These are phyloP conservation scores for Aspergillus melleus DNA, from an alignment of 2,329 filamentous ascomycete species.

Conservation along the genomic window DNA sequence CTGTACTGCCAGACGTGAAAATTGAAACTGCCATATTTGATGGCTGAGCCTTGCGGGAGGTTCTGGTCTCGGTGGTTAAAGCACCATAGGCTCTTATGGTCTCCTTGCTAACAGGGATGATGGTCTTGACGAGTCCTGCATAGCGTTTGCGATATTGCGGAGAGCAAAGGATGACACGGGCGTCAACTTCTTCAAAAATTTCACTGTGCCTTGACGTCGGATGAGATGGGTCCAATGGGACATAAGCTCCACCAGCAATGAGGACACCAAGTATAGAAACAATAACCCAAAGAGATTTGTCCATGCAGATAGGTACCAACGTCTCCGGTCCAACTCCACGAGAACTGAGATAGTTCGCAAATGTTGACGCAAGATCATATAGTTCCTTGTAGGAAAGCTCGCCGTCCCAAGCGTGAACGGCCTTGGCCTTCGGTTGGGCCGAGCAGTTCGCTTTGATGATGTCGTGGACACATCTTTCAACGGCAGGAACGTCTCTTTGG, in stretches of 20 bases:
- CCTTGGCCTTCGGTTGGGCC: slow-evolving; percentile 29
- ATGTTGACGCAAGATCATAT: slow-evolving; percentile 28
- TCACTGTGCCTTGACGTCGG: slow-evolving; percentile 35
- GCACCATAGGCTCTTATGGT: slow-evolving; percentile 30
- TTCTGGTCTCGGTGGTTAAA: slow-evolving; percentile 11
- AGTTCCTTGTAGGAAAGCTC: slow-evolving; percentile 34
- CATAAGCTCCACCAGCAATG: slow-evolving; percentile 36
- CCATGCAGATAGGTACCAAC: slow-evolving; percentile 35
- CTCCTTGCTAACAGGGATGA: slow-evolving; percentile 34
- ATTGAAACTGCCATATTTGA: slow-evolving; percentile 36
- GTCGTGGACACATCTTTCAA: slow-evolving; percentile 35
- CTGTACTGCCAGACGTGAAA: slow-evolving; percentile 41
- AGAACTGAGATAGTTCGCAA: slow-evolving; percentile 31
- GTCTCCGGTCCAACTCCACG: slow-evolving; percentile 34
- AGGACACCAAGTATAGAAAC: slow-evolving; percentile 35
- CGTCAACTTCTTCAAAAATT: slow-evolving; percentile 32
- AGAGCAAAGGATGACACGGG: slow-evolving; percentile 34
- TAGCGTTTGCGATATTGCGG: slow-evolving; percentile 33
- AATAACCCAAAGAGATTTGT: slow-evolving; percentile 37
- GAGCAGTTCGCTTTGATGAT: slow-evolving; percentile 29
- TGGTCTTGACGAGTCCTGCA: slow-evolving; percentile 27
- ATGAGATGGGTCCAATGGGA: slow-evolving; percentile 37
- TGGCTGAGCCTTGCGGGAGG: slow-evolving; percentile 12
- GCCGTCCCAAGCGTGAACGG: slow-evolving; percentile 39
- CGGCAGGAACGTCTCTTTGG: slow-evolving; percentile 18